phyloP scores from a whole-genome alignment of 2,329 filamentous ascomycete species.

The Colletotrichum noveboracense region DNA sequence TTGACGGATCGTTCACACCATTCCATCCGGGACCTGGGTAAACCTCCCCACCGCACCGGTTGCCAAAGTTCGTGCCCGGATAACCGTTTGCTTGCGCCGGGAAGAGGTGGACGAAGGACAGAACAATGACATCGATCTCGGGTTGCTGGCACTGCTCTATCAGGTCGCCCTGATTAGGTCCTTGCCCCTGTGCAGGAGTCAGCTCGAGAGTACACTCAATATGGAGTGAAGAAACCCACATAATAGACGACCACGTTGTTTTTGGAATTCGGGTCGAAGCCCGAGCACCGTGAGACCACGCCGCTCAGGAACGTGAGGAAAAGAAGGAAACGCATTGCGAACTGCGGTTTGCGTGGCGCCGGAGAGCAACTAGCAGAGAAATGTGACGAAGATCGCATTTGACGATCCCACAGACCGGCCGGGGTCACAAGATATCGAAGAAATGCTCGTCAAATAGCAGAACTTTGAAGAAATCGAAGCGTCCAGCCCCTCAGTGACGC shows the following conservation, averaged over 20 bases:
- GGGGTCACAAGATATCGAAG: not conserved
- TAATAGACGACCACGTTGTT: constrained; percentile 48
- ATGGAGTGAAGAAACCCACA: constrained; percentile 27
- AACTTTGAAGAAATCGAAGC: not conserved
- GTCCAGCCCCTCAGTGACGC: not conserved
- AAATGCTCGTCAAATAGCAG: not conserved
- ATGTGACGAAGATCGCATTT: not conserved
- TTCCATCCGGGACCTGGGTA: constrained; percentile 37
- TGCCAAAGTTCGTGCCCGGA: constrained; percentile 46
- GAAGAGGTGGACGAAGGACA: constrained; percentile 47
- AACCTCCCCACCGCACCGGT: constrained; percentile 38
- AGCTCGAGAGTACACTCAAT: not conserved
- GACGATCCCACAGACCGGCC: not conserved
- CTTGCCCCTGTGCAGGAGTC: constrained; percentile 39
- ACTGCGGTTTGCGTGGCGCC: not conserved
- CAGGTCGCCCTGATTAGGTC: constrained; percentile 39
- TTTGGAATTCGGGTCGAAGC: constrained; percentile 35
- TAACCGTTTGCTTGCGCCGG: constrained; percentile 46
- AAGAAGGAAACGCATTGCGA: not conserved
- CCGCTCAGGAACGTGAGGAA: not conserved
- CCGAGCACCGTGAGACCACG: not conserved
- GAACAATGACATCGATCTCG: constrained; percentile 45
- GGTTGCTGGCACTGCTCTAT: constrained; percentile 42
- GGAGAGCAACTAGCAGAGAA: not conserved
- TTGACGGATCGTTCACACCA: constrained; percentile 31